phyloP scores from a whole-genome alignment of 2,329 filamentous ascomycete species.

The Fusarium haematococcum region DNA sequence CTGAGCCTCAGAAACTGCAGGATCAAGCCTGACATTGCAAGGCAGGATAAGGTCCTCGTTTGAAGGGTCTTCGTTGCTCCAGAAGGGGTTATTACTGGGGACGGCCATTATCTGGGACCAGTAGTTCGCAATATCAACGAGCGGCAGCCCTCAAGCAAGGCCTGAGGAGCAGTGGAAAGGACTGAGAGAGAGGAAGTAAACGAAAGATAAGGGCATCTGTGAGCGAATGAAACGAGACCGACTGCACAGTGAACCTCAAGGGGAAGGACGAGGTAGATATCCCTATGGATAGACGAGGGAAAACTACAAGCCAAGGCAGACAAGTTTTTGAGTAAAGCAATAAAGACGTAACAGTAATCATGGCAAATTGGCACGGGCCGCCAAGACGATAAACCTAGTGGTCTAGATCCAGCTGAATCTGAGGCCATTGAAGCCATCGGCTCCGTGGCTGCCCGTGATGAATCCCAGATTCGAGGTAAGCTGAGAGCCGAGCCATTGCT shows the following conservation, averaged over 20 bases:
- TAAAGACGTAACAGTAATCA: background rate
- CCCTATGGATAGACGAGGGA: background rate
- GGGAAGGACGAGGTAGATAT: background rate
- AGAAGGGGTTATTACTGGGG: background rate
- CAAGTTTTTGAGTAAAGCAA: background rate
- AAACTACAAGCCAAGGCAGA: background rate
- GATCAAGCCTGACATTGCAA: background rate
- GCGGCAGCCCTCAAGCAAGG: background rate
- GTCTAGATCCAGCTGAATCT: background rate
- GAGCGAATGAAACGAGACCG: background rate
- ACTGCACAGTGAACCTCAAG: background rate
- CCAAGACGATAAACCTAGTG: background rate
- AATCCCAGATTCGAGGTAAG: background rate
- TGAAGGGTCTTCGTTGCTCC: background rate
- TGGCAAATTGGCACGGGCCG: background rate
- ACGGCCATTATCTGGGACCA: background rate
- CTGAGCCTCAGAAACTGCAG: background rate
- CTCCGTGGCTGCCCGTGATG: background rate
- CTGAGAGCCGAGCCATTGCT: background rate
- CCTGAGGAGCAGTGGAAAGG: background rate
- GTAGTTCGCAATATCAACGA: background rate
- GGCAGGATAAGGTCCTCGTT: background rate
- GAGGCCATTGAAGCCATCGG: background rate
- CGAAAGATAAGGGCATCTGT: background rate
- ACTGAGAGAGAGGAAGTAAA: background rate